Evolutionary conservation across 495 filamentous ascomycete genomes (phyloP), one percentile per base, ranked within the genome.

Genomic region (Staphylotrichum tortipilum): DNA sequence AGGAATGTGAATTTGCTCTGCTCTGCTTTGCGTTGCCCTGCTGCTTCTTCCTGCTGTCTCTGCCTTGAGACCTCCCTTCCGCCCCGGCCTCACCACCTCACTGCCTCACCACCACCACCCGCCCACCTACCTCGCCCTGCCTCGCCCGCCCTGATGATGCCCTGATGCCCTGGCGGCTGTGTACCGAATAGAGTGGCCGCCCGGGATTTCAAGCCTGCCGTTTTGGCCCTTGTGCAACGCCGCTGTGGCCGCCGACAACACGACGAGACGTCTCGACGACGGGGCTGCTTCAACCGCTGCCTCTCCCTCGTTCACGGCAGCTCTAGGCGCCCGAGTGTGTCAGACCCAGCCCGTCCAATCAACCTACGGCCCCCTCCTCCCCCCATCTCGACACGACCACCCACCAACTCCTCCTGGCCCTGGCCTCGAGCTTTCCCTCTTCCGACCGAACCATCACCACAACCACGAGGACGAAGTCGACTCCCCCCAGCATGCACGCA

Each of bases 1-100:
- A 62, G 64, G 64, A 62, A 67, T 67, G 57, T 62, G 57, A 57
- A 59, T 58, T 58, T 59, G 54, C 50, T 55, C 53, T n/a, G n/a
- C n/a, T n/a, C n/a, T n/a, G n/a, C n/a, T n/a, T n/a, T n/a, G n/a
- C n/a, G n/a, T n/a, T n/a, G n/a, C n/a, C n/a, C n/a, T n/a, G n/a
- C n/a, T n/a, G n/a, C n/a, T n/a, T n/a, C n/a, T n/a, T n/a, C n/a
- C n/a, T n/a, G n/a, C n/a, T n/a, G n/a, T n/a, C n/a, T n/a, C n/a
- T n/a, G n/a, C n/a, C n/a, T n/a, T n/a, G n/a, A n/a, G n/a, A n/a
- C n/a, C 52, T 48, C 26, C 33, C 26, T 46, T 44, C 23, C 21
- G 33, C 31, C 50, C 45, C 39, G 37, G 24, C 38, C 29, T 7
- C 44, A 47, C 19, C 18, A 52, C 35, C 30, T 42, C 23, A 46